Conservation (phyloP, 192 early-diverging fungal genomes). For the Pecoramyces ruminantium region DNA sequence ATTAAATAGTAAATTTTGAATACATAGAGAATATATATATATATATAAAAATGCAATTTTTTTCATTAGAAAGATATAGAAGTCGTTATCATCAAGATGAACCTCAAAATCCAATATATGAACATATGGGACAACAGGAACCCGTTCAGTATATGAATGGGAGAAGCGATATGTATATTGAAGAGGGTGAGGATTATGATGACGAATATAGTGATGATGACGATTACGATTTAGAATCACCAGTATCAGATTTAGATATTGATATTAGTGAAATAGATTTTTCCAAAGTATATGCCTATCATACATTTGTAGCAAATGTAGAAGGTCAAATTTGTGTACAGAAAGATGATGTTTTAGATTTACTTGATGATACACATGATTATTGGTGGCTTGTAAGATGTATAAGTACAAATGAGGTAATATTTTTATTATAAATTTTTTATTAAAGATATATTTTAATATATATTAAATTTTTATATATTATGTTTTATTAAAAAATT, state of each 20-base stretch:
- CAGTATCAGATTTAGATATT: background rate
- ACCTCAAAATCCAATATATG: background rate
- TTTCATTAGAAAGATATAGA: background rate
- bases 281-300: constrained; percentile 61
- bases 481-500: background rate
- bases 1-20: too few relatives aligned
- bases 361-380: constrained; percentile 67
- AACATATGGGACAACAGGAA: background rate
- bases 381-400: constrained; percentile 65
- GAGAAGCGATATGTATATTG: background rate
- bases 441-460: too few relatives aligned
- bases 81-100: background rate
- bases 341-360: constrained; percentile 54
- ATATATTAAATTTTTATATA: too few relatives aligned
- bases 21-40: too few relatives aligned
- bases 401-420: constrained; percentile 46
- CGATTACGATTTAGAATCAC: background rate
- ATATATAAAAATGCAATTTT: background rate
- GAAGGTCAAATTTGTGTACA: constrained; percentile 73
- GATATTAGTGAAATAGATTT: constrained; percentile 41
- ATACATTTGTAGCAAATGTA: constrained; percentile 67
- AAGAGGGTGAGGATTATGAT: background rate
- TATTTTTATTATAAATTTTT: too few relatives aligned
- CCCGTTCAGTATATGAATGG: background rate
- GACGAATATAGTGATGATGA: background rate